Evolutionary conservation across 176 grass and related monocot species (phyloP).

Genomic region (Panicum miliaceum): DNA sequence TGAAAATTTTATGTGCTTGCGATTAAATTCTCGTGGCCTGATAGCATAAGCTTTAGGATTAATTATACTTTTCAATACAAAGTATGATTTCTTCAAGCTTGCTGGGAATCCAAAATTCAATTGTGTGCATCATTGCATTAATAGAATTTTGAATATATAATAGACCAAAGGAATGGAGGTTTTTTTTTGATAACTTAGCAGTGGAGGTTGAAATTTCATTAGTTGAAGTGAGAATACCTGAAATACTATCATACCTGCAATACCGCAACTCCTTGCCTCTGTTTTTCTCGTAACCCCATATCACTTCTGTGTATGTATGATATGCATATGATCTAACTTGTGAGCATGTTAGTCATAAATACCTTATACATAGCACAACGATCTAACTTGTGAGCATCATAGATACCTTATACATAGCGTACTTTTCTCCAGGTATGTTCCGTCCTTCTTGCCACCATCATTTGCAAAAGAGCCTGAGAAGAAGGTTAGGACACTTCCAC

Average conservation of each 20-base stretch:
- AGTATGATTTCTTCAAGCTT: conserved; percentile 14
- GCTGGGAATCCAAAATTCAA: background rate
- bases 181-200: too few relatives aligned
- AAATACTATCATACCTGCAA: background rate
- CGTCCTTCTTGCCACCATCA: conserved; percentile 94
- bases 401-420: conserved; percentile 47
- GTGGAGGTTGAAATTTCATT: background rate
- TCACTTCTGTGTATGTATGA: conserved; percentile 26
- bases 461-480: conserved; percentile 87
- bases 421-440: conserved; percentile 89
- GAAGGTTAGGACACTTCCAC: conserved; percentile 62
- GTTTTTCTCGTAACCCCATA: conserved; percentile 19
- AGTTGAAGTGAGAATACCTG: conserved; percentile 17
- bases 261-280: background rate
- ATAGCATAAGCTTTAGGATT: conserved; percentile 27
- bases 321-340: conserved; percentile 12
- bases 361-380: conserved; percentile 42
- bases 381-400: conserved; percentile 35
- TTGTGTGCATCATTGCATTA: background rate
- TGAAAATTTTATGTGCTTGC: conserved; percentile 10
- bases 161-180: background rate
- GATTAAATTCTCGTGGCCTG: conserved; percentile 22
- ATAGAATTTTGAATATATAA: conserved; percentile 33
- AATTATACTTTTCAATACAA: conserved; percentile 24
- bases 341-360: conserved; percentile 23